Evolutionary conservation across 306 rosid genomes (phyloP).

Genomic region (Pterocarpus santalinus): DNA sequence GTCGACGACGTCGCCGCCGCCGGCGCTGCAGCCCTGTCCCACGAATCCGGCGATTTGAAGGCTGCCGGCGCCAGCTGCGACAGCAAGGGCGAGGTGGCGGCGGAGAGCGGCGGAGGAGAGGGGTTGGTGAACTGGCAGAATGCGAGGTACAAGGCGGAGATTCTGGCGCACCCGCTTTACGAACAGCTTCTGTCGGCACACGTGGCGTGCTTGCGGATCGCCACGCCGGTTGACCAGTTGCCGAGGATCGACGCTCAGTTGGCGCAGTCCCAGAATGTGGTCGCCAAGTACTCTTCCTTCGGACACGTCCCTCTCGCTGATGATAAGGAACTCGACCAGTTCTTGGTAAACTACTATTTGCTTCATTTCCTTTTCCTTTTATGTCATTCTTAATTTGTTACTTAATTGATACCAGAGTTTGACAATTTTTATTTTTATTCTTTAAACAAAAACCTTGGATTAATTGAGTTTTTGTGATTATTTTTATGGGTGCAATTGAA

Average conservation of each 20-base stretch:
- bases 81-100: slow-evolving; percentile 55
- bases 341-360: slow-evolving; percentile 68
- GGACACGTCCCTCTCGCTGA: slow-evolving; percentile 73
- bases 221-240: slow-evolving; percentile 97
- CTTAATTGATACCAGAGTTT: not conserved
- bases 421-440: not conserved
- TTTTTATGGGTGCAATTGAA: not conserved
- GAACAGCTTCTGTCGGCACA: slow-evolving; percentile 94
- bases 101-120: slow-evolving; percentile 53
- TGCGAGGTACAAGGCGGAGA: slow-evolving; percentile 84
- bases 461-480: not conserved
- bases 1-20: slow-evolving; percentile 61
- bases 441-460: too few relatives aligned
- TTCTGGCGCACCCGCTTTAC: slow-evolving; percentile 84
- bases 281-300: slow-evolving; percentile 85
- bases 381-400: not conserved
- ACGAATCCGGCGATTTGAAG: slow-evolving; percentile 67
- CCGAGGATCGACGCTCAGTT: slow-evolving; percentile 97
- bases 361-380: not conserved
- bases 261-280: slow-evolving; percentile 92
- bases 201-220: slow-evolving; percentile 93
- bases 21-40: slow-evolving; percentile 66
- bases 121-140: slow-evolving; percentile 84
- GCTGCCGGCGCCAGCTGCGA: slow-evolving; percentile 27
- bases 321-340: slow-evolving; percentile 91